phyloP scores from a whole-genome alignment of 2,329 filamentous ascomycete genomes.

The Sporothrix schenckii region DNA sequence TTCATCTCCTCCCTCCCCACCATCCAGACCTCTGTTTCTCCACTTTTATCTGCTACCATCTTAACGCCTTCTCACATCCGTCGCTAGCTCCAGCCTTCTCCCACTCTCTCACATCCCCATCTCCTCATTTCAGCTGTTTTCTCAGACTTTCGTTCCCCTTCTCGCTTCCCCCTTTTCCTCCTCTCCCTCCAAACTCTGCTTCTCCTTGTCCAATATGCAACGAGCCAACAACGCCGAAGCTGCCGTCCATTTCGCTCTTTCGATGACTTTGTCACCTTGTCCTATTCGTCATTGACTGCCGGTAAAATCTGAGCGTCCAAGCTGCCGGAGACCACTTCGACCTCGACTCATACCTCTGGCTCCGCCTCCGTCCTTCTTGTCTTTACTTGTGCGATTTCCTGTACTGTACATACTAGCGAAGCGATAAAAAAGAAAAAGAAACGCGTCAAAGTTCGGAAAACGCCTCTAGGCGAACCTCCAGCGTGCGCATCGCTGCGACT shows the following conservation, averaged over 20 bases:
- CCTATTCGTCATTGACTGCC: slow-evolving; percentile 21
- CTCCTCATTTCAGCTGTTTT: background rate
- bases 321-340: background rate
- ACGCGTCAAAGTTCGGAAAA: background rate
- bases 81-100: slow-evolving; percentile 24
- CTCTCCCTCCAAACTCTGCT: background rate
- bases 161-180: background rate
- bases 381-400: background rate
- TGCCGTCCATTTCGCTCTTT: slow-evolving; percentile 25
- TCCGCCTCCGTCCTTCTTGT: background rate
- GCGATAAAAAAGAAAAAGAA: background rate
- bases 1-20: slow-evolving; percentile 20
- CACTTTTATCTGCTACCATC: slow-evolving; percentile 12
- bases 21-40: slow-evolving; percentile 10
- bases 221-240: slow-evolving; percentile 25
- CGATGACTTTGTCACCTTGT: slow-evolving; percentile 28
- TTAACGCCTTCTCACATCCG: slow-evolving; percentile 22
- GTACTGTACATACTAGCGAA: slow-evolving; percentile 6
- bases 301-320: background rate
- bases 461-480: background rate
- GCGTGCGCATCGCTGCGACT: background rate
- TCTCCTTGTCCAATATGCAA: slow-evolving; percentile 30
- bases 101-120: slow-evolving; percentile 7
- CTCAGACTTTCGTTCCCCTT: background rate
- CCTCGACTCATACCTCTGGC: background rate